These are phyloP conservation scores for Apophysomyces variabilis DNA, from an alignment of 371 early-diverging fungal species.

Conservation along the genomic window DNA sequence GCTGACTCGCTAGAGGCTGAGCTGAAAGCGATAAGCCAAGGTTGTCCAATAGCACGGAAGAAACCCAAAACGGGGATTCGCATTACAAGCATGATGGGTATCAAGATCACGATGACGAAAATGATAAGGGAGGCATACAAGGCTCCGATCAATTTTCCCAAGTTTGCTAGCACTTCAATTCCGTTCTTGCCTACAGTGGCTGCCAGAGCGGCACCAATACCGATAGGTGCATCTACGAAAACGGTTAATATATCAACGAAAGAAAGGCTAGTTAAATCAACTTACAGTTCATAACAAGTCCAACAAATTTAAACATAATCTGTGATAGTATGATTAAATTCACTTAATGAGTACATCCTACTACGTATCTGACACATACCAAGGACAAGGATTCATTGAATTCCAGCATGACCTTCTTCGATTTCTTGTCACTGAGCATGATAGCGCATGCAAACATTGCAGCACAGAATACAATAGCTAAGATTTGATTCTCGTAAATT, in stretches of 20 bases:
- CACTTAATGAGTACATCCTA: background rate
- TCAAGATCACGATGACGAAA: constrained; percentile 61
- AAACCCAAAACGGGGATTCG: constrained; percentile 65
- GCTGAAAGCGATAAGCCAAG: constrained; percentile 81
- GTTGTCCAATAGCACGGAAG: constrained; percentile 58
- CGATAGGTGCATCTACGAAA: constrained; percentile 68
- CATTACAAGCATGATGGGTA: constrained; percentile 68
- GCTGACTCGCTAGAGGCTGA: constrained; percentile 88
- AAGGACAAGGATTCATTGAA: constrained; percentile 62
- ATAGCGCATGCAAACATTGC: constrained; percentile 74
- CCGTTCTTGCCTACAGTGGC: constrained; percentile 74
- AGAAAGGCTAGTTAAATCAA: background rate
- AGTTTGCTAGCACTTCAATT: constrained; percentile 60
- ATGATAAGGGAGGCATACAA: constrained; percentile 67
- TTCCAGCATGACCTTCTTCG: constrained; percentile 60
- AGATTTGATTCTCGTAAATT: constrained; percentile 55
- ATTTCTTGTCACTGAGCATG: constrained; percentile 56
- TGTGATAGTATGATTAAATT: constrained; percentile 7
- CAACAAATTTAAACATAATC: constrained; percentile 77
- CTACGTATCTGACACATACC: constrained; percentile 18
- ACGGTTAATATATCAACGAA: background rate
- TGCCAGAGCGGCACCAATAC: constrained; percentile 72
- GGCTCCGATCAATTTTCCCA: constrained; percentile 75
- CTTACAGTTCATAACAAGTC: constrained; percentile 68
- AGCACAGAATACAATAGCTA: constrained; percentile 73